These are phyloP conservation scores for Diaporthe sp. DNA, from an alignment of 2,329 filamentous ascomycete species.

Conservation along the genomic window DNA sequence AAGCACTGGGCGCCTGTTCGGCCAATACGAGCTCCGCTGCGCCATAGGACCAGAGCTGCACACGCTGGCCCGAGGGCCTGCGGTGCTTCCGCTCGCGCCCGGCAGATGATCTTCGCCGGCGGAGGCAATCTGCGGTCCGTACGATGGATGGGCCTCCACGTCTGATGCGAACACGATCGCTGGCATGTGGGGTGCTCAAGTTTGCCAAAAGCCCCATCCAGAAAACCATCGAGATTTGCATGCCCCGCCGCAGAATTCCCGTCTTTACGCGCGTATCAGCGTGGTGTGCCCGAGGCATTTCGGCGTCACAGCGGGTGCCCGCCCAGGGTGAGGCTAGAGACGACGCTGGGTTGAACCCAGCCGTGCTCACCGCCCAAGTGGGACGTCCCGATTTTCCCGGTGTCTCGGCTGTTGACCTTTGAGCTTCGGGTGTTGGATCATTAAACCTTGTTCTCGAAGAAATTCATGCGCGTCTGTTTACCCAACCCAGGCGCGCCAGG, in stretches of 20 bases:
- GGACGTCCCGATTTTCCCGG: constrained; percentile 16
- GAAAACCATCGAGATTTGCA: background rate
- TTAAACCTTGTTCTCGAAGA: constrained; percentile 14
- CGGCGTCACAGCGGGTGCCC: constrained; percentile 1
- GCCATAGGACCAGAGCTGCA: background rate
- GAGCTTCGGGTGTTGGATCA: constrained; percentile 27
- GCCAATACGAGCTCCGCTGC: background rate
- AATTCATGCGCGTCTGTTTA: constrained; percentile 15
- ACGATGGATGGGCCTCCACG: constrained; percentile 9
- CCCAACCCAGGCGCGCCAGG: constrained; percentile 14
- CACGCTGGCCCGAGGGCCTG: background rate
- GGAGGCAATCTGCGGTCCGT: constrained; percentile 10
- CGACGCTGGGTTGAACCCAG: constrained; percentile 31
- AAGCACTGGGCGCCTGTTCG: constrained; percentile 14
- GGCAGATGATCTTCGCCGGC: constrained; percentile 19
- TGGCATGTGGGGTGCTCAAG: background rate
- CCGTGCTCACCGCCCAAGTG: constrained; percentile 36
- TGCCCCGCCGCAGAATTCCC: constrained; percentile 2
- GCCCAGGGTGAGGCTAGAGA: background rate
- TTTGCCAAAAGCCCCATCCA: background rate
- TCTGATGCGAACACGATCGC: constrained; percentile 3
- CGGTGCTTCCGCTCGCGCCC: background rate
- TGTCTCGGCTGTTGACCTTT: constrained; percentile 32
- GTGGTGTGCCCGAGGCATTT: background rate
- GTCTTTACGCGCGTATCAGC: constrained; percentile 10